Evolutionary conservation across 352 stramenopile species (phyloP).

Genomic region (Pythium periplocum): DNA sequence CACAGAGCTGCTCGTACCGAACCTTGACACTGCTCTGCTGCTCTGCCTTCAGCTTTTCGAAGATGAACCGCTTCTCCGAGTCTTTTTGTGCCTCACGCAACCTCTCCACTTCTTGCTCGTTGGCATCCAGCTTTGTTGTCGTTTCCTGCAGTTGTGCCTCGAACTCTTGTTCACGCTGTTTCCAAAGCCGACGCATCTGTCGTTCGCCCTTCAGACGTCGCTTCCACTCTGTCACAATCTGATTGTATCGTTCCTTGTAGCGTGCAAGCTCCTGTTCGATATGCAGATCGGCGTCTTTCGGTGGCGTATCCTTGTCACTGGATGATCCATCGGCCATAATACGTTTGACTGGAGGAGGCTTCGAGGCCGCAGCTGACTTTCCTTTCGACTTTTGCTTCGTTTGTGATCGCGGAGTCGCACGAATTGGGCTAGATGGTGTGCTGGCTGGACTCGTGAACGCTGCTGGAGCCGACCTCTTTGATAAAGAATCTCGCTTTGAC

Average conservation of each 20-base stretch:
- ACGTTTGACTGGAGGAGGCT: too few relatives aligned
- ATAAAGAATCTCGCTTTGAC: background rate
- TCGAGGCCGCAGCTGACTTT: too few relatives aligned
- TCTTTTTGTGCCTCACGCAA: slow-evolving; percentile 50
- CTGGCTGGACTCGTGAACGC: too few relatives aligned
- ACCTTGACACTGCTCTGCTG: slow-evolving; percentile 75
- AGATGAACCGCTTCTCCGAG: slow-evolving; percentile 62
- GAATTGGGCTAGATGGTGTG: too few relatives aligned
- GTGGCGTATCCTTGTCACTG: background rate
- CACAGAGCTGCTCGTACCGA: slow-evolving; percentile 68
- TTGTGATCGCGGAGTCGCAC: too few relatives aligned
- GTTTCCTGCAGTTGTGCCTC: slow-evolving; percentile 59
- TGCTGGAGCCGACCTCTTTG: too few relatives aligned
- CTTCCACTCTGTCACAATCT: slow-evolving; percentile 79
- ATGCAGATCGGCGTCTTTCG: slow-evolving; percentile 10
- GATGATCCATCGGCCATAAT: too few relatives aligned
- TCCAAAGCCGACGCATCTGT: slow-evolving; percentile 77
- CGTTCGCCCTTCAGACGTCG: slow-evolving; percentile 69
- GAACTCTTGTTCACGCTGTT: slow-evolving; percentile 71
- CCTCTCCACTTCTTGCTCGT: slow-evolving; percentile 32
- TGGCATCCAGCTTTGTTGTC: slow-evolving; percentile 40
- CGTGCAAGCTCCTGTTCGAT: slow-evolving; percentile 53
- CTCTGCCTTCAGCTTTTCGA: slow-evolving; percentile 63
- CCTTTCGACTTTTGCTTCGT: too few relatives aligned
- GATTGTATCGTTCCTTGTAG: slow-evolving; percentile 76